These are phyloP conservation scores for Alternaria atra DNA, from an alignment of 2,329 filamentous ascomycete species.

Conservation along the genomic window DNA sequence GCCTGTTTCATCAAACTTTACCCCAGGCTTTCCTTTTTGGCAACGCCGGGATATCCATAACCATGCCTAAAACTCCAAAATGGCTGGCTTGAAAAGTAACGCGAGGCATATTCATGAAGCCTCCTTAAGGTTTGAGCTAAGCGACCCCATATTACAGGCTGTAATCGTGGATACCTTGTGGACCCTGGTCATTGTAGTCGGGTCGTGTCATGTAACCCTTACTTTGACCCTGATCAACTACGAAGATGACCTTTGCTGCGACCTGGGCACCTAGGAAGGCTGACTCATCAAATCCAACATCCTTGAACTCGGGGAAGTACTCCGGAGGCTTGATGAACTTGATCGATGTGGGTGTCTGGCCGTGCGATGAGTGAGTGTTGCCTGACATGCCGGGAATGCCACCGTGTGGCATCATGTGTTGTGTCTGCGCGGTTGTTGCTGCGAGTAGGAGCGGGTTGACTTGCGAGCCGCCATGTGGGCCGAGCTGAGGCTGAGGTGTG, in stretches of 20 bases:
- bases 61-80: constrained; percentile 29
- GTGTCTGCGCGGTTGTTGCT: constrained; percentile 77
- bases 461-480: constrained; percentile 60
- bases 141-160: constrained; percentile 33
- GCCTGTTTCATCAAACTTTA: constrained; percentile 2
- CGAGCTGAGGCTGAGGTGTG: constrained; percentile 74
- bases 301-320: constrained; percentile 92
- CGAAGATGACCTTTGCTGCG: constrained; percentile 78
- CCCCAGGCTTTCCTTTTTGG: constrained; percentile 17
- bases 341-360: constrained; percentile 84
- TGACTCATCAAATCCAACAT: constrained; percentile 76
- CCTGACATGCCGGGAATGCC: constrained; percentile 51
- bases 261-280: constrained; percentile 89
- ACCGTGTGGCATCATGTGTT: constrained; percentile 57
- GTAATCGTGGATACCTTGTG: constrained; percentile 69
- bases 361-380: constrained; percentile 68
- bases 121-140: background rate
- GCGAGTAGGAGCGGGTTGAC: constrained; percentile 94
- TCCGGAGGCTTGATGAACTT: constrained; percentile 80
- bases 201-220: constrained; percentile 75
- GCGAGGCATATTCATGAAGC: background rate
- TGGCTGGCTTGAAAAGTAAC: constrained; percentile 15
- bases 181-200: constrained; percentile 74
- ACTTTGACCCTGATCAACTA: constrained; percentile 70
- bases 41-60: constrained; percentile 33